phyloP scores from a whole-genome alignment of 148 eudicot species.

The Rheum nobile region DNA sequence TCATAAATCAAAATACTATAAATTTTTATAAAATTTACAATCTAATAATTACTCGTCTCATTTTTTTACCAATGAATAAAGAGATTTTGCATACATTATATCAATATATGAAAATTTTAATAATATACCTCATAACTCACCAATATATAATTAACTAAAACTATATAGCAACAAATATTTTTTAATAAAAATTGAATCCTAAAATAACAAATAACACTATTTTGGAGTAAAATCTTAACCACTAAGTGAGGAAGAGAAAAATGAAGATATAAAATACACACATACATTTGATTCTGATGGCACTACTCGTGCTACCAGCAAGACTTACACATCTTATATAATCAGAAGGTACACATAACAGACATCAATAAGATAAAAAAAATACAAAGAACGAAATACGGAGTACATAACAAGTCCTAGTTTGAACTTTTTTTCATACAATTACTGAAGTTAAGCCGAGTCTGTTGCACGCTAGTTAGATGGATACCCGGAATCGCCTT shows the following conservation, averaged over 20 bases:
- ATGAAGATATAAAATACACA: not conserved
- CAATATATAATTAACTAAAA: no score
- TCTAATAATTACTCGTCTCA: no score
- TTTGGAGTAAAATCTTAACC: no score
- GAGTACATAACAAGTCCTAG: not conserved
- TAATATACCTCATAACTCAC: no score
- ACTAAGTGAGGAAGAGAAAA: not conserved
- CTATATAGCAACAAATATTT: no score
- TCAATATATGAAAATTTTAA: no score
- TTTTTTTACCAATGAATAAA: no score
- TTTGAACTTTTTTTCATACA: not conserved
- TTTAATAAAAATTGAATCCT: no score
- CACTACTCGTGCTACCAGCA: not conserved
- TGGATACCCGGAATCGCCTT: not conserved
- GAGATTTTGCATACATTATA: no score
- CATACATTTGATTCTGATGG: not conserved
- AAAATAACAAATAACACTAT: no score
- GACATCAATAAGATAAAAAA: not conserved
- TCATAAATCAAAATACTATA: no score
- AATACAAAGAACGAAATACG: not conserved
- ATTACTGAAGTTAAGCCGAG: not conserved
- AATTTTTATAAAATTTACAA: no score
- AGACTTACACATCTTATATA: not conserved
- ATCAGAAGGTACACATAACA: not conserved
- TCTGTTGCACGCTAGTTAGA: not conserved